phyloP scores from a whole-genome alignment of 2,329 filamentous ascomycete genomes.

The Tolypocladium nubicola region DNA sequence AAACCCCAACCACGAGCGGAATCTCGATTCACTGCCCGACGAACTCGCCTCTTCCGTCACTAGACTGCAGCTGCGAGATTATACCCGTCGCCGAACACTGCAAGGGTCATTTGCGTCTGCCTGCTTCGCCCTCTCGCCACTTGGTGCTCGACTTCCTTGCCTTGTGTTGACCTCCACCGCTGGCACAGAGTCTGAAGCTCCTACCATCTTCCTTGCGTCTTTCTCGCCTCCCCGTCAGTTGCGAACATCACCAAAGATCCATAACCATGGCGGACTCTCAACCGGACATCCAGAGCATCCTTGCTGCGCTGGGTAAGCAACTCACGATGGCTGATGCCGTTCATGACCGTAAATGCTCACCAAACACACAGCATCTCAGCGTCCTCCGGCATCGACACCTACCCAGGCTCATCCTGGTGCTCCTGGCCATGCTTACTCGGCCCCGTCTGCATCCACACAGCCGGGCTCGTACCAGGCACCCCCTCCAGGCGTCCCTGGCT shows the following conservation, averaged over 20 bases:
- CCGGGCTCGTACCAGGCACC: slow-evolving; percentile 26
- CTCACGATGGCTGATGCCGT: too few relatives aligned
- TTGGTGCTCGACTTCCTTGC: background rate
- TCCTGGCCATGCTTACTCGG: slow-evolving; percentile 26
- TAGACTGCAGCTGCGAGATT: background rate
- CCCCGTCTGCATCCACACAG: slow-evolving; percentile 24
- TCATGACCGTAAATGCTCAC: background rate
- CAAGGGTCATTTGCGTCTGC: background rate
- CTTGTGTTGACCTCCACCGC: background rate
- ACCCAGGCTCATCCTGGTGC: slow-evolving; percentile 29
- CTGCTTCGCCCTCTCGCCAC: background rate
- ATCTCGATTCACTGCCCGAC: background rate
- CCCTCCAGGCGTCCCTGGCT: slow-evolving; percentile 21
- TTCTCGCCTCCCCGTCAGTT: background rate
- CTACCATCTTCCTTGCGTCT: background rate
- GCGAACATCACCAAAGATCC: background rate
- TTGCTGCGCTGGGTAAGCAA: slow-evolving; percentile 36
- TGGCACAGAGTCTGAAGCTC: background rate
- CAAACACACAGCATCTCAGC: slow-evolving; percentile 29
- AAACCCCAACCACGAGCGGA: background rate
- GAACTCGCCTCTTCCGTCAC: background rate
- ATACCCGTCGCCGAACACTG: too few relatives aligned
- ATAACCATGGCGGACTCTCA: slow-evolving; percentile 26
- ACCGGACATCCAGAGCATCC: slow-evolving; percentile 33
- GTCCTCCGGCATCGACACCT: slow-evolving; percentile 29